phyloP scores from a whole-genome alignment of 306 rosid species.

The Inga laurina region DNA sequence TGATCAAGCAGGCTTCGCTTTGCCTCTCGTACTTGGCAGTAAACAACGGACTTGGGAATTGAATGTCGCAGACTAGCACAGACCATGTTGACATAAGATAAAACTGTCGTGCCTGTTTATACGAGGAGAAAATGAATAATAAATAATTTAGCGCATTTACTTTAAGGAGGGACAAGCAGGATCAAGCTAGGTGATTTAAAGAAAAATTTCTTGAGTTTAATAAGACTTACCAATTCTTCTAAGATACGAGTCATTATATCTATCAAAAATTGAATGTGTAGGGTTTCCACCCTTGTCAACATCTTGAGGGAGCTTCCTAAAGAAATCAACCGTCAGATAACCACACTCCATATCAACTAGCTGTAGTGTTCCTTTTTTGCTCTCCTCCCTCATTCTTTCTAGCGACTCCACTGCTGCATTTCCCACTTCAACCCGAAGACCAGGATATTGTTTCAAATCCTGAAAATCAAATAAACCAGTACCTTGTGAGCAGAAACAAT shows the following conservation, averaged over 20 bases:
- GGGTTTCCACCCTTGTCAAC: constrained; percentile 98
- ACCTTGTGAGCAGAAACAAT: constrained; percentile 2
- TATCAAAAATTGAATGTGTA: constrained; percentile 89
- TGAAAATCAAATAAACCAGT: constrained; percentile 35
- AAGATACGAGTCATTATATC: constrained; percentile 89
- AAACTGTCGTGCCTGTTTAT: constrained; percentile 67
- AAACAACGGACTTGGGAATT: constrained; percentile 83
- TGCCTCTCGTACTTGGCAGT: constrained; percentile 94
- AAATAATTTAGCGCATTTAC: not conserved
- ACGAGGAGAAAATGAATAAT: not conserved
- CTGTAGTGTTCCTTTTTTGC: constrained; percentile 80
- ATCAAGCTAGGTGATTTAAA: not conserved
- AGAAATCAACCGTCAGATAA: constrained; percentile 90
- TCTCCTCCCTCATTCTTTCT: constrained; percentile 84
- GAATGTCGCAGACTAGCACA: constrained; percentile 77
- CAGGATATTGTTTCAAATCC: constrained; percentile 94
- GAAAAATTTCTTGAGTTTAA: constrained; percentile 2
- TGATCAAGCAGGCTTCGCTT: constrained; percentile 83
- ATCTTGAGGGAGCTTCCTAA: constrained; percentile 93
- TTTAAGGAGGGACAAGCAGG: not conserved
- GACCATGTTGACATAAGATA: constrained; percentile 87
- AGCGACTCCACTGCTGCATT: constrained; percentile 84
- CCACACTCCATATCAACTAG: constrained; percentile 94
- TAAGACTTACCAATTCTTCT: constrained; percentile 73
- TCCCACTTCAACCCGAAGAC: constrained; percentile 83